phyloP scores from a whole-genome alignment of 108 stramenopile genomes.

The Bacterosira constricta region DNA sequence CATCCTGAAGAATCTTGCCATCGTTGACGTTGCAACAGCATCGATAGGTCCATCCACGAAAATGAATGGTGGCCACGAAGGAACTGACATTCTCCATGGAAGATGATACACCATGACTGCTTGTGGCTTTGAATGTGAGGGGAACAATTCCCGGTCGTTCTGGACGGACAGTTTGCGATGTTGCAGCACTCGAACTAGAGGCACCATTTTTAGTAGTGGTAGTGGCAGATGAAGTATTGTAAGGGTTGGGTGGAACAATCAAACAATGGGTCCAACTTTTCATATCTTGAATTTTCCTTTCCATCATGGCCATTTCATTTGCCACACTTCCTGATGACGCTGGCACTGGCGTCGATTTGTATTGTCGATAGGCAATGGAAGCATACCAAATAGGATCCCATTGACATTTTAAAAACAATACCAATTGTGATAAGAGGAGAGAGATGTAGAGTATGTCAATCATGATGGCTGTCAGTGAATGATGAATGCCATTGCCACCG shows the following conservation, averaged over 20 bases:
- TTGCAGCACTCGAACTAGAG: background rate
- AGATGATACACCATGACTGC: background rate
- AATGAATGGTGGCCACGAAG: constrained; percentile 22
- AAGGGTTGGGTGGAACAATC: constrained; percentile 29
- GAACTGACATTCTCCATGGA: background rate
- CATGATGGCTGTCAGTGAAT: background rate
- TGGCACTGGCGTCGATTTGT: background rate
- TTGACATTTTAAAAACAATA: constrained; percentile 48
- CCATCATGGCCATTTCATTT: background rate
- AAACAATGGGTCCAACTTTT: constrained; percentile 49
- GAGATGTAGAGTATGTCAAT: constrained; percentile 31
- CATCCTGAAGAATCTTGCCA: background rate
- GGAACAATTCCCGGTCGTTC: constrained; percentile 27
- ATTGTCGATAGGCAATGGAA: constrained; percentile 12
- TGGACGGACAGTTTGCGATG: background rate
- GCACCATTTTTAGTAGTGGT: background rate
- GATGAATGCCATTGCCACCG: background rate
- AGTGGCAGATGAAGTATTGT: background rate
- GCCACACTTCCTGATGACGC: background rate
- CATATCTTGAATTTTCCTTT: constrained; percentile 17
- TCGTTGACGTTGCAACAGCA: constrained; percentile 23
- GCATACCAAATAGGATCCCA: constrained; percentile 57
- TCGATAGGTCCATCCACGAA: constrained; percentile 46
- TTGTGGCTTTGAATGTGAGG: background rate
- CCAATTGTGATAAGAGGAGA: constrained; percentile 38